These are phyloP conservation scores for Cutaneotrichosporon sp. DNA, from an alignment of 1,284 basidiomycete genomes.

Conservation along the genomic window DNA sequence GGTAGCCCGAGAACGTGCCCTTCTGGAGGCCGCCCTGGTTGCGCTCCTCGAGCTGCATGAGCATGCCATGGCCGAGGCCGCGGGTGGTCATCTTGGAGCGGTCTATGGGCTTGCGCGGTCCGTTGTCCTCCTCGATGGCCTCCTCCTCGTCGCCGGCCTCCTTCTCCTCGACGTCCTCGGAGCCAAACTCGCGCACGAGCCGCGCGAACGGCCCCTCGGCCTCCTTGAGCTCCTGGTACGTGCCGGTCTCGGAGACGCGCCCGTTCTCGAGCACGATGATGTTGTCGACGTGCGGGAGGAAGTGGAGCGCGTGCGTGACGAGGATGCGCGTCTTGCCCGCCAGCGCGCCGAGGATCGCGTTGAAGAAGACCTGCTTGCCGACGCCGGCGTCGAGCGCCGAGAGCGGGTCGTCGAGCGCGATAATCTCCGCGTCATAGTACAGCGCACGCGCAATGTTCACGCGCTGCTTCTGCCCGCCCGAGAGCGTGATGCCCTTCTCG, in stretches of 20 bases:
- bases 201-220: slow-evolving; percentile 68
- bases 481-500: slow-evolving; percentile 65
- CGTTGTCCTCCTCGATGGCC: slow-evolving; percentile 39
- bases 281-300: slow-evolving; percentile 53
- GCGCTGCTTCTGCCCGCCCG: slow-evolving; percentile 55
- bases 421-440: slow-evolving; percentile 80
- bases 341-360: slow-evolving; percentile 69
- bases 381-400: slow-evolving; percentile 83
- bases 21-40: slow-evolving; percentile 46
- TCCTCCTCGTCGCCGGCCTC: slow-evolving; percentile 50
- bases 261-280: slow-evolving; percentile 63
- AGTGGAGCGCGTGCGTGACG: slow-evolving; percentile 58
- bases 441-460: slow-evolving; percentile 72
- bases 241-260: slow-evolving; percentile 71
- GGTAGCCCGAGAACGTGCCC: slow-evolving; percentile 54
- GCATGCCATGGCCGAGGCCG: slow-evolving; percentile 39
- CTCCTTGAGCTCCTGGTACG: slow-evolving; percentile 66
- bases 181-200: slow-evolving; percentile 68
- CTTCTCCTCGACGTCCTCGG: slow-evolving; percentile 57
- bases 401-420: slow-evolving; percentile 81
- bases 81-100: slow-evolving; percentile 47
- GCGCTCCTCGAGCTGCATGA: slow-evolving; percentile 57
- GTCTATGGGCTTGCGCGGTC: slow-evolving; percentile 17
- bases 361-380: slow-evolving; percentile 77
- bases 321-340: slow-evolving; percentile 75